Evolutionary conservation across 495 filamentous ascomycete species (phyloP).

Genomic region (Podospora anserina): DNA sequence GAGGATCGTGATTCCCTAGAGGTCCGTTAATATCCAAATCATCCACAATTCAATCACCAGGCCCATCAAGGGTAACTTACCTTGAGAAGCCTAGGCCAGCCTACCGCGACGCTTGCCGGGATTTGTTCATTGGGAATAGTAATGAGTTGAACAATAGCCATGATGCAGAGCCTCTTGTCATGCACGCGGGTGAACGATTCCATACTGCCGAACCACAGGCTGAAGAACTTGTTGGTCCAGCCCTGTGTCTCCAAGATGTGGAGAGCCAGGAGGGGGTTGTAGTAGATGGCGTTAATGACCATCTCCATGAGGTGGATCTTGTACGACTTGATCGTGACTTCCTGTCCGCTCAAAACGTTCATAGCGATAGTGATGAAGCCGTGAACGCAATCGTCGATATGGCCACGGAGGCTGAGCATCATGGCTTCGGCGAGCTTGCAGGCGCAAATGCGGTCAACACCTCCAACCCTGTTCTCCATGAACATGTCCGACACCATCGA

Average conservation of each 20-base stretch:
- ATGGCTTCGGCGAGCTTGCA: constrained; percentile 97
- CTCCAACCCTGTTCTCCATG: constrained; percentile 79
- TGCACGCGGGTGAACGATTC: constrained; percentile 90
- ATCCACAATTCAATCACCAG: neutral
- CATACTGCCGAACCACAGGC: constrained; percentile 94
- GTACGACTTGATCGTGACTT: constrained; percentile 83
- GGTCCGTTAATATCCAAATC: neutral
- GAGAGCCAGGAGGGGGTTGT: constrained; percentile 79
- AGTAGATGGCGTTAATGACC: constrained; percentile 97
- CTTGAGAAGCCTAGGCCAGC: constrained; percentile 85
- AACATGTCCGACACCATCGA: constrained; percentile 73
- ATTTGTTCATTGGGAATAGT: constrained; percentile 73
- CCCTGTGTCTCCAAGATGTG: constrained; percentile 82
- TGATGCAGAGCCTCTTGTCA: constrained; percentile 96
- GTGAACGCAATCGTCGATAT: constrained; percentile 79
- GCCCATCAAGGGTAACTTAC: constrained; percentile 35
- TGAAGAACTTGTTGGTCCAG: constrained; percentile 99
- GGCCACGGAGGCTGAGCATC: constrained; percentile 92
- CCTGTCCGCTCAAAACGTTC: constrained; percentile 64
- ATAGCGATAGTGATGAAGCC: constrained; percentile 88
- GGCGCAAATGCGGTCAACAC: constrained; percentile 95
- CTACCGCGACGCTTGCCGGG: constrained; percentile 83
- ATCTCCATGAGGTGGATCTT: constrained; percentile 97
- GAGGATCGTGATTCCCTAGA: constrained; percentile 72
- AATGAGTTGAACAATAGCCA: constrained; percentile 82